Percentiles rank a stretch among this genome's conserved stretches.
Conservation (phyloP, 371 early-diverging fungal genomes). For the Rhizopus arrhizus region DNA sequence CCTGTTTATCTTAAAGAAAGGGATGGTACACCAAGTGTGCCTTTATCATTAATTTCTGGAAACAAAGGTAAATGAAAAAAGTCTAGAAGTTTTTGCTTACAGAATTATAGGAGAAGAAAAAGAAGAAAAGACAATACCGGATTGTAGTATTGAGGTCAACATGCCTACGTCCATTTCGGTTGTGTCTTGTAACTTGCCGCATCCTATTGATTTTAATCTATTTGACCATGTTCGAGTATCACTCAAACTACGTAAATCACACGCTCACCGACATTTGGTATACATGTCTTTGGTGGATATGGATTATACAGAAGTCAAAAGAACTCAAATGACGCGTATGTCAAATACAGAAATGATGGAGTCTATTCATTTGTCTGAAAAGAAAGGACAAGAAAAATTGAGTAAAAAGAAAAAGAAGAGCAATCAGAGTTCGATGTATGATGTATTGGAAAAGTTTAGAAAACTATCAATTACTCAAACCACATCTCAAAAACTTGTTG, state of each 20-base stretch:
- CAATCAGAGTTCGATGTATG: conserved; percentile 23
- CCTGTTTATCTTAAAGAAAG: conserved; percentile 68
- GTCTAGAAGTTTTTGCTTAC: too few species aligned
- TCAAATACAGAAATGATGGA: conserved; percentile 25
- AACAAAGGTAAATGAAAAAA: conserved; percentile 29
- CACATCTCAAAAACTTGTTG: background rate
- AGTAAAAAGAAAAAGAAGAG: conserved; percentile 24
- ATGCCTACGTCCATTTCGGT: conserved; percentile 30
- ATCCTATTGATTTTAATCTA: conserved; percentile 49
- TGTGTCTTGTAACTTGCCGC: conserved; percentile 30
- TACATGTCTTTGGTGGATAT: conserved; percentile 62
- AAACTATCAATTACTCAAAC: conserved; percentile 24
- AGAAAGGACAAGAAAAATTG: background rate
- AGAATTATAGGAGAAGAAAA: conserved; percentile 20
- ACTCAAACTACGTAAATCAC: conserved; percentile 58
- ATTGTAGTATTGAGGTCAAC: conserved; percentile 28
- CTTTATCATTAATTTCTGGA: conserved; percentile 62
- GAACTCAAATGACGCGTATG: conserved; percentile 1
- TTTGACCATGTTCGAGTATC: conserved; percentile 67
- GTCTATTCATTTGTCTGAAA: conserved; percentile 15
- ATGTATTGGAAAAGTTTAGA: conserved; percentile 29
- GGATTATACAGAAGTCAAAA: conserved; percentile 26
- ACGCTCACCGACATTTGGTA: conserved; percentile 64
- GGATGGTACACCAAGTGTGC: conserved; percentile 55
- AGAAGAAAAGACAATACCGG: conserved; percentile 27